Percentiles rank a stretch among this genome's conserved stretches.
These are phyloP conservation scores for Botrytis cinerea DNA, from an alignment of 2,329 filamentous ascomycete species.

Conservation along the genomic window DNA sequence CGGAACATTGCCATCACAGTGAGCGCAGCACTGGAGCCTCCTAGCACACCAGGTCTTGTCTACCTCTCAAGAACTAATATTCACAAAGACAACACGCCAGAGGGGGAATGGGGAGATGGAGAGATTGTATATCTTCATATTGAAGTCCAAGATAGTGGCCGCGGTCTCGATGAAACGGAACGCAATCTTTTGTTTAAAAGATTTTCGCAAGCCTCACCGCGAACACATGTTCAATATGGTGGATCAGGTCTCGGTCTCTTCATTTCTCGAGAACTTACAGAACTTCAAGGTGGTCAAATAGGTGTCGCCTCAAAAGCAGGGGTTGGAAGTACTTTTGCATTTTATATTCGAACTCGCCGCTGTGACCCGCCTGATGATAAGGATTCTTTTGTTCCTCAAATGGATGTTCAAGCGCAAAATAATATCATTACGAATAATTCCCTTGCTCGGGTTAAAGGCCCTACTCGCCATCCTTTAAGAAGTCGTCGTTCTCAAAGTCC, in stretches of 20 bases:
- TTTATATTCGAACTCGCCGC: conserved; percentile 57
- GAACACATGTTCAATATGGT: conserved; percentile 76
- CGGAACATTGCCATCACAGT: conserved; percentile 54
- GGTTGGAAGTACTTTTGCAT: conserved; percentile 73
- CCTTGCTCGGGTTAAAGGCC: conserved; percentile 16
- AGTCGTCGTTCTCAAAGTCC: conserved; percentile 10
- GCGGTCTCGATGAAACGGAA: conserved; percentile 69
- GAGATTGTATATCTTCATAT: conserved; percentile 72
- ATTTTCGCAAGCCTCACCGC: conserved; percentile 71
- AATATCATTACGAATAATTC: conserved; percentile 14
- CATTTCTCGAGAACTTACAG: conserved; percentile 76
- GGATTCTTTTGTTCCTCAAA: background rate
- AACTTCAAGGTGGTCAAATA: conserved; percentile 78
- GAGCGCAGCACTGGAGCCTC: conserved; percentile 27
- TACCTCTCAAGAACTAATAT: conserved; percentile 39
- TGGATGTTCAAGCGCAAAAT: conserved; percentile 18
- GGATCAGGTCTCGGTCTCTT: conserved; percentile 78
- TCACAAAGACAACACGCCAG: conserved; percentile 34
- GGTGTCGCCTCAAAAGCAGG: conserved; percentile 70
- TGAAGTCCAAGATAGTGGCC: conserved; percentile 75
- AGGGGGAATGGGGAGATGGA: conserved; percentile 63
- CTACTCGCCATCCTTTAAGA: background rate
- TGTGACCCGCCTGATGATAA: conserved; percentile 23
- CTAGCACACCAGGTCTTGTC: conserved; percentile 10
- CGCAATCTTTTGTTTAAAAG: conserved; percentile 75